Base-by-base conservation (phyloP, 2,329 filamentous ascomycete species). In the Xylaria digitata region DNA sequence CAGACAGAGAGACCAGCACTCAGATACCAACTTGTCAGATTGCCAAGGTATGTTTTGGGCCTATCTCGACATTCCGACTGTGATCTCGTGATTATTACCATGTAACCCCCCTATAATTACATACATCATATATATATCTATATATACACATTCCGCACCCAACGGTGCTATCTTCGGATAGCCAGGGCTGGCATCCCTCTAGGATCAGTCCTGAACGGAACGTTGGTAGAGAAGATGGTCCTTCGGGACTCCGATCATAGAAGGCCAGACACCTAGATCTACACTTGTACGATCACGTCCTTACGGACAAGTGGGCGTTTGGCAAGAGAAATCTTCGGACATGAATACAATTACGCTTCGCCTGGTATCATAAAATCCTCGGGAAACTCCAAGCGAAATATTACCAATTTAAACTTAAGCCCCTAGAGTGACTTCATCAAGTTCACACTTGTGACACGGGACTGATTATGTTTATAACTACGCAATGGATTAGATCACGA, bases 151-250 rank as follows among this genome's bases (percentile, higher is more conserved):
- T 54, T 13, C 43, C 61, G 69, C 65, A 78, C 81, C 90, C 90
- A 91, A 84, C 87, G 90, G 89, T 92, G 90, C 90, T 89, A 86
- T 88, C 88, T 84, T 81, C 86, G 87, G 90, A 85, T 85, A 86
- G 90, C 90, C 90, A 86, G 90, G 86, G 83, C 88, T 86, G 82
- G 81, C 84, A 87, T 89, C 83, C 85, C 77, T 86, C 82, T 84
- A 90, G 87, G 86, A 87, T 85, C 82, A 84, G 86, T 85, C 57
- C 89, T 90, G 90, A 92, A 93, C 90, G 91, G 90, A 93, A 88
- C 90, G 89, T 91, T 92, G 90, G 91, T 78, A 93, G 84, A 92
- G 82, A 72, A 82, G 77, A 79, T 69, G 11, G 58, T 76, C 71
- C 72, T 69, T 74, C 65, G 62, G 71, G 71, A 72, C 67, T 66